These are phyloP conservation scores for Diplogelasinospora grovesii DNA, from an alignment of 495 filamentous ascomycete species.

Conservation along the genomic window DNA sequence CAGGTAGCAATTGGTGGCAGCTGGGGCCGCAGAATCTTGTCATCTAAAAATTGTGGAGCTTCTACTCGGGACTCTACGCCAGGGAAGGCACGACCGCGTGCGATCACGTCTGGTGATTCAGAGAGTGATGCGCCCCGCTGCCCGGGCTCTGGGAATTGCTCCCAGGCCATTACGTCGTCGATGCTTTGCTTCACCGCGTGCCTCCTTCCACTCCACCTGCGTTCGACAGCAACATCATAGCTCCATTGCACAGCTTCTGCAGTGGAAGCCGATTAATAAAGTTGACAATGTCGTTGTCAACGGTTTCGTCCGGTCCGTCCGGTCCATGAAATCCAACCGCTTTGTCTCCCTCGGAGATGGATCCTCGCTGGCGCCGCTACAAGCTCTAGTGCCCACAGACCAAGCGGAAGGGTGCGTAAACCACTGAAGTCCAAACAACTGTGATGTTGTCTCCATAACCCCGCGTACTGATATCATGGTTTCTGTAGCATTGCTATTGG, in stretches of 20 bases:
- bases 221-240: no score
- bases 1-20: no score
- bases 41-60: no score
- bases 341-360: slow-evolving; percentile 89
- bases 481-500: slow-evolving; percentile 67
- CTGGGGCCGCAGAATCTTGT: no score
- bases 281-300: slow-evolving; percentile 45
- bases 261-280: slow-evolving; percentile 22
- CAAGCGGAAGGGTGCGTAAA: slow-evolving; percentile 73
- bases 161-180: slow-evolving; percentile 9
- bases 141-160: slow-evolving; percentile 5
- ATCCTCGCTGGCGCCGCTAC: slow-evolving; percentile 68
- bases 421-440: slow-evolving; percentile 11
- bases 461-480: slow-evolving; percentile 19
- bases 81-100: no score
- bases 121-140: slow-evolving; percentile 19
- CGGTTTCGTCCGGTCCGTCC: slow-evolving; percentile 77
- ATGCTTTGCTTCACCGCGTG: no score
- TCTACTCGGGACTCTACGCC: no score
- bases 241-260: slow-evolving; percentile 23
- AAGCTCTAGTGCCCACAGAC: slow-evolving; percentile 71
- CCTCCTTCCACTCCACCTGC: no score
- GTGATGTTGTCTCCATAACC: slow-evolving; percentile 20
- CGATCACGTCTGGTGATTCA: no score
- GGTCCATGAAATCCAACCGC: slow-evolving; percentile 73